These are phyloP conservation scores for Malbranchea zuffiana DNA, from an alignment of 2,329 filamentous ascomycete genomes.

Conservation along the genomic window DNA sequence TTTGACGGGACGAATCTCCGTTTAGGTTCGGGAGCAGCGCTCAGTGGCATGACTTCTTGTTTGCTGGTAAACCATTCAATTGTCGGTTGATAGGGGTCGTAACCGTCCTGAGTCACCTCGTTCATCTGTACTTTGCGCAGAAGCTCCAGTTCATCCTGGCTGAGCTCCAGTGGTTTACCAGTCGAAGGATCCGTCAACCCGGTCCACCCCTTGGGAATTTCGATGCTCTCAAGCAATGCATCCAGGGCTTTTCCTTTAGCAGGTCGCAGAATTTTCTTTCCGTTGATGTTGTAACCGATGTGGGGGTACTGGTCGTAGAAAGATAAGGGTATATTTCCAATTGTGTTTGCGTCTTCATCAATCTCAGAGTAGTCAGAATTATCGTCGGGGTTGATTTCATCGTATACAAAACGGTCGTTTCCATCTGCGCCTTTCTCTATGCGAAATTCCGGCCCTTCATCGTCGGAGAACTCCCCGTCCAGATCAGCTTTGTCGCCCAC, in stretches of 20 bases:
- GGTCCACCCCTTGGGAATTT: slow-evolving; percentile 94
- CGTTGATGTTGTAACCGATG: slow-evolving; percentile 97
- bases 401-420: slow-evolving; percentile 79
- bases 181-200: slow-evolving; percentile 88
- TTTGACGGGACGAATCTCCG: slow-evolving; percentile 91
- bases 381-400: slow-evolving; percentile 87
- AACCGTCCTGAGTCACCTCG: slow-evolving; percentile 74
- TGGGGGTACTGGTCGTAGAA: slow-evolving; percentile 98
- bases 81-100: slow-evolving; percentile 87
- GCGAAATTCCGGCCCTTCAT: slow-evolving; percentile 43
- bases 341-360: slow-evolving; percentile 71
- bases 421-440: slow-evolving; percentile 78
- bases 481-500: slow-evolving; percentile 22
- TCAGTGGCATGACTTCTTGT: slow-evolving; percentile 87
- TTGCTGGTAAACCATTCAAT: slow-evolving; percentile 90
- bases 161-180: slow-evolving; percentile 82
- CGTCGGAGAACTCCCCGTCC: slow-evolving; percentile 24
- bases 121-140: slow-evolving; percentile 81
- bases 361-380: slow-evolving; percentile 91
- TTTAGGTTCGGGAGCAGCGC: slow-evolving; percentile 90
- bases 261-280: slow-evolving; percentile 93
- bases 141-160: slow-evolving; percentile 76
- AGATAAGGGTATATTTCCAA: slow-evolving; percentile 83
- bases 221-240: slow-evolving; percentile 88
- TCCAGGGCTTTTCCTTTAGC: slow-evolving; percentile 89